phyloP scores from a whole-genome alignment of 2,329 filamentous ascomycete genomes.

The Neofusicoccum cordaticola region DNA sequence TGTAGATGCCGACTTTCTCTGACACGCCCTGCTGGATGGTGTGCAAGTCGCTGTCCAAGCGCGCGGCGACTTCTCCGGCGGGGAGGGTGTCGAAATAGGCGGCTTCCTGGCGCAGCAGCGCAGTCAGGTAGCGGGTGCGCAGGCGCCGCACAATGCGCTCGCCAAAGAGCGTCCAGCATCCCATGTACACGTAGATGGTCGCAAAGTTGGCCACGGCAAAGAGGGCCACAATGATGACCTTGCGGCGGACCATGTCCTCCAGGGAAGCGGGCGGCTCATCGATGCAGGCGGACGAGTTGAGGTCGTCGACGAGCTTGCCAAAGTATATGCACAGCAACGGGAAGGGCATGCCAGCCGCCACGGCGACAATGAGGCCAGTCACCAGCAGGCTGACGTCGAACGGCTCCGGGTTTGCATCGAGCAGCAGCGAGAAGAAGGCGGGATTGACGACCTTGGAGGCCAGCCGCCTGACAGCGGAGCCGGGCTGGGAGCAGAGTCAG shows the following conservation, averaged over 20 bases:
- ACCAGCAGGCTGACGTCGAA: background rate
- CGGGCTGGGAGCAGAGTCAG: no score
- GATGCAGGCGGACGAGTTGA: slow-evolving; percentile 56
- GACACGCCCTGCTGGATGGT: slow-evolving; percentile 66
- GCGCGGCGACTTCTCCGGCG: slow-evolving; percentile 62
- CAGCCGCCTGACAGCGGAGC: background rate
- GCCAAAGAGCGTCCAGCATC: slow-evolving; percentile 63
- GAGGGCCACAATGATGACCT: slow-evolving; percentile 61
- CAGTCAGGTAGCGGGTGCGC: slow-evolving; percentile 58
- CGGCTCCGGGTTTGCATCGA: background rate
- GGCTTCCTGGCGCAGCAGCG: slow-evolving; percentile 59
- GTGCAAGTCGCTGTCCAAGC: slow-evolving; percentile 64
- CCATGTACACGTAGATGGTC: slow-evolving; percentile 62
- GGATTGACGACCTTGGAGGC: background rate
- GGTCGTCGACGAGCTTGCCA: slow-evolving; percentile 60
- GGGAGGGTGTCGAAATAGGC: slow-evolving; percentile 64
- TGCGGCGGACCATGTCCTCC: slow-evolving; percentile 47
- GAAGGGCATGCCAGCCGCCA: slow-evolving; percentile 59
- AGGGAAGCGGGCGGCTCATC: slow-evolving; percentile 29
- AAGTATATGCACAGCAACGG: slow-evolving; percentile 64
- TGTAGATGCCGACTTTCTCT: slow-evolving; percentile 67
- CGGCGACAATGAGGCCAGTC: background rate
- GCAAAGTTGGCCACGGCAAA: slow-evolving; percentile 62
- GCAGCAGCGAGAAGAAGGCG: background rate
- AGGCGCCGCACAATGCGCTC: slow-evolving; percentile 63